Base-by-base conservation (phyloP, 2,329 filamentous ascomycete species). In the Alternaria viburni region DNA sequence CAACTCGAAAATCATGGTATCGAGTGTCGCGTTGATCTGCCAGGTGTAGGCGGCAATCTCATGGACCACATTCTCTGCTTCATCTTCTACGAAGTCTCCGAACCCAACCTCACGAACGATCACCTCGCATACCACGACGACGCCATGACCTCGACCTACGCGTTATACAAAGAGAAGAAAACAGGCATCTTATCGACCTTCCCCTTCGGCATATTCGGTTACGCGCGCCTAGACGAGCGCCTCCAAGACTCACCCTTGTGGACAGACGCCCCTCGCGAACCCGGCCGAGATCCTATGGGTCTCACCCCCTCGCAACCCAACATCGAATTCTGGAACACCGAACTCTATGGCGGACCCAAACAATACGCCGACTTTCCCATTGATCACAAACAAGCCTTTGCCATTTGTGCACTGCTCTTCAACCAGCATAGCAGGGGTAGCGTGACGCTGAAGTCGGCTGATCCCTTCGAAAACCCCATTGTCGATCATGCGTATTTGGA, bases 31-130 rank as follows among this genome's bases (percentile, higher is more conserved):
- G 80, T 85, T 7, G 82, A 90, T 64, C 85, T 88, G 0, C 85
- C 86, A 0, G 87, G 89, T 25, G 88, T 91, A 1, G 89, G 89
- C 1, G 84, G 84, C 62, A 89, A 91, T 74, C 81, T 91, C 2
- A 83, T 88, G 58, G 89, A 91, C 71, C 88, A 90, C 51, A 84
- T 85, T n/a, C 68, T 78, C 54, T 71, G 68, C 55, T 88, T 89
- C 73, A 85, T 87, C 57, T 90, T 87, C 74, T 90, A 90, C 73
- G 85, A 89, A 76, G 85, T 86, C 41, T 66, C 80, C 0, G 85
- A 90, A 68, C 89, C 87, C 71, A 75, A 19, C 77, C 83, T 57
- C 77, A 86, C 88, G 13, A 87, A 81, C 51, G 88, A 90, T 73
- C 76, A 85, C 61, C 81, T 84, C n/a, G 82, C 86, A 45, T 87